Percentiles rank a stretch among this genome's conserved stretches.
These are phyloP conservation scores for Zygoascus flipseniorum DNA, from an alignment of 805 yeast genomes.

Conservation along the genomic window DNA sequence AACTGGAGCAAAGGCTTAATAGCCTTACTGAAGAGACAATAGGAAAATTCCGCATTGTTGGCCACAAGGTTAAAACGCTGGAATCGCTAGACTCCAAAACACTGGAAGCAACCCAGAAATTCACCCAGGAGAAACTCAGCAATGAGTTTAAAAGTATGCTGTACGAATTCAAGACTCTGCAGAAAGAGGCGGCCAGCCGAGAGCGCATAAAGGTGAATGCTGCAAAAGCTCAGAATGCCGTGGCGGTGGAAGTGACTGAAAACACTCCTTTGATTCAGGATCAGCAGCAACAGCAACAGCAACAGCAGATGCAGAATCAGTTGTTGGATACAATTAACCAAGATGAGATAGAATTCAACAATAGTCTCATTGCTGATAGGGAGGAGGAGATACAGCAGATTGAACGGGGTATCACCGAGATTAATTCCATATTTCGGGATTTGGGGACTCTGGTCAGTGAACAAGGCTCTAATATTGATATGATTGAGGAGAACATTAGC, in stretches of 20 bases:
- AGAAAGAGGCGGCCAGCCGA: conserved; percentile 43
- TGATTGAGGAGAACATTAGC: conserved; percentile 71
- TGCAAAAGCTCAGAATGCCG: background rate
- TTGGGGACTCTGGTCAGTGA: conserved; percentile 68
- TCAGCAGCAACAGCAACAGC: conserved; percentile 9
- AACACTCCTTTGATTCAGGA: conserved; percentile 21
- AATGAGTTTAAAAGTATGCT: conserved; percentile 49
- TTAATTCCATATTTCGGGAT: conserved; percentile 78
- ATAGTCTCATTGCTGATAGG: conserved; percentile 50
- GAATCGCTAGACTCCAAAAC: conserved; percentile 10
- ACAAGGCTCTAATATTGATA: conserved; percentile 79
- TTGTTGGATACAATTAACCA: conserved; percentile 35
- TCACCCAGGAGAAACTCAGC: conserved; percentile 44
- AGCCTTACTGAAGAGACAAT: conserved; percentile 13
- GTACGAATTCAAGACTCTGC: conserved; percentile 35
- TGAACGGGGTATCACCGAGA: conserved; percentile 72
- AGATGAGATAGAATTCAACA: conserved; percentile 23
- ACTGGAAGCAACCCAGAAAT: conserved; percentile 19
- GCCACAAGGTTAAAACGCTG: conserved; percentile 11
- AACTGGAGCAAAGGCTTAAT: conserved; percentile 10
- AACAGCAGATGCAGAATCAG: conserved; percentile 31
- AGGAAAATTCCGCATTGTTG: conserved; percentile 12
- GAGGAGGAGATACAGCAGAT: conserved; percentile 64
- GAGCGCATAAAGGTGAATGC: conserved; percentile 21
- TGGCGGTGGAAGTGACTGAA: conserved; percentile 6